Evolutionary conservation across 768 basidiomycete genomes (phyloP), one percentile per base, ranked within the genome.

Genomic region (Lepiota brunneoincarnata): DNA sequence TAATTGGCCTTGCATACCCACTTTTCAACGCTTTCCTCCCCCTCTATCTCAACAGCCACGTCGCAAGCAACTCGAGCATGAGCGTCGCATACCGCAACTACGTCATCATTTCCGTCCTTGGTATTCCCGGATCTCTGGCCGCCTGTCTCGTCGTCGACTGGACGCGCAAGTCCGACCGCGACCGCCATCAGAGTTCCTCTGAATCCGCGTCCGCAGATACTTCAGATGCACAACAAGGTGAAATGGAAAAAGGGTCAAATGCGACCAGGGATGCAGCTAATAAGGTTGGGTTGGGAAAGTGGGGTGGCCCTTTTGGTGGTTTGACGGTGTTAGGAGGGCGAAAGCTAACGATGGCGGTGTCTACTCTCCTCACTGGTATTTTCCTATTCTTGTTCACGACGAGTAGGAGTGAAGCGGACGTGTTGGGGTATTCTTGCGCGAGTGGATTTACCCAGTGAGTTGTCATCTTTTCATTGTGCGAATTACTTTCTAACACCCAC

Each of bases 311-410:
- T 1, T 48, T 9, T 41, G 53, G 40, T 51, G 52, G 58, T 23
- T 24, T 42, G 40, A 75, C 69, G 61, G 62, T 67, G 11, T 35
- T 77, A 24, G 75, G 76, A 6, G 78, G 79, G 7, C 66, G 80
- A 54, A 79, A 78, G 59, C 61, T 74, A 40, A 72, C 77, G n/a
- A 71, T 80, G 60, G 73, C 75, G 7, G 41, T 69, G 12, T 79
- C 75, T 2, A 79, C 79, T 0, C 58, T 67, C 12, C 58, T 80
- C 28, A 78, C 76, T 0, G 74, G 70, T 6, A 54, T 81, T 35
- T 80, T 81, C 62, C 63, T 81, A 56, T 80, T 79, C 64, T 65
- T 78, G 40, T 81, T 79, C 66, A 81, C 79, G 38, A 79, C 75
- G 28, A 77, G 75, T 55, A 73, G 54, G 35, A 74, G 67, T 24